These are phyloP conservation scores for Leccinum olivaceoglutinosum DNA, from an alignment of 1,284 basidiomycete species.

Conservation along the genomic window DNA sequence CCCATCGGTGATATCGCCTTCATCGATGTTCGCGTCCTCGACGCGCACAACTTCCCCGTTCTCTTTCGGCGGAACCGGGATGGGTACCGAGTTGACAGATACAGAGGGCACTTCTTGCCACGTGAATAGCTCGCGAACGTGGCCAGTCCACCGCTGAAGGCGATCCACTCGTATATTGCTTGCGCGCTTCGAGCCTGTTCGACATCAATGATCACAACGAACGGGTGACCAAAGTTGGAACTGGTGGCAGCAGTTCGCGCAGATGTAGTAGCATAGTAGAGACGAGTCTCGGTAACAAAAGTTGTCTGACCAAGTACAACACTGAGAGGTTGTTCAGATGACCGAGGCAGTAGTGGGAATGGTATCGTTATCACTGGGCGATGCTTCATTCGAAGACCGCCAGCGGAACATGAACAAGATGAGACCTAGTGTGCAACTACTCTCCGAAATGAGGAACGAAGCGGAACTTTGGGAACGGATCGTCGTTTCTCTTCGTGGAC, in stretches of 20 bases:
- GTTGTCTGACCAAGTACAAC: slow-evolving; percentile 47
- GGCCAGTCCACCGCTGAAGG: no score
- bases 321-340: slow-evolving; percentile 9
- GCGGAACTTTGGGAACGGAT: slow-evolving; percentile 45
- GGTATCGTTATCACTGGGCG: neutral
- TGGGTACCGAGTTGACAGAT: no score
- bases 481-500: slow-evolving; percentile 14
- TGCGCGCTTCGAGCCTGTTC: no score
- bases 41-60: no score
- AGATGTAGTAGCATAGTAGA: slow-evolving; percentile 56
- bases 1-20: no score
- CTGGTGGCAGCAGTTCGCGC: slow-evolving; percentile 35
- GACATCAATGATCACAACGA: no score
- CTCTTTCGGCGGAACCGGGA: no score
- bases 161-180: no score
- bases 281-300: slow-evolving; percentile 39
- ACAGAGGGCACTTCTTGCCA: no score
- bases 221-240: no score
- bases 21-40: no score
- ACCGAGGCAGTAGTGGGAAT: slow-evolving; percentile 6
- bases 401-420: slow-evolving; percentile 46
- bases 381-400: slow-evolving; percentile 14
- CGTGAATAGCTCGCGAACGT: no score
- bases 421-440: slow-evolving; percentile 42
- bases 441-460: slow-evolving; percentile 56